phyloP scores from a whole-genome alignment of 2,329 filamentous ascomycete genomes.

The Curvularia lunata region DNA sequence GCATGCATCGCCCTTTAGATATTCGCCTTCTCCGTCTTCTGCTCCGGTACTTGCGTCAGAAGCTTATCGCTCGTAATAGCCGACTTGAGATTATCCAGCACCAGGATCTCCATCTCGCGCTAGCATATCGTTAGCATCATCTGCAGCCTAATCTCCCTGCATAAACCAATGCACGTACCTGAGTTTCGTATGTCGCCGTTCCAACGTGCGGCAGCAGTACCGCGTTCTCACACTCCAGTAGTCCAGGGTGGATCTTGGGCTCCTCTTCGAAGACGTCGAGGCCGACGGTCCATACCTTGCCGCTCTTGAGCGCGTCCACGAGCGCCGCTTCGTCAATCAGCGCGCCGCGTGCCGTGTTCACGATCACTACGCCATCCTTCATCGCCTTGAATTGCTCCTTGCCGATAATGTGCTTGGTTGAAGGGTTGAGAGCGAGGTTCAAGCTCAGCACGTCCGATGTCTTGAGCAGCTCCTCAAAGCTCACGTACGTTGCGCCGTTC shows the following conservation, averaged over 20 bases:
- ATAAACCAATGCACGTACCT: constrained; percentile 45
- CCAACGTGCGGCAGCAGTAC: constrained; percentile 67
- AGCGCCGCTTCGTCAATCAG: constrained; percentile 64
- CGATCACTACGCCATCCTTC: constrained; percentile 63
- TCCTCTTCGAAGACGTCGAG: constrained; percentile 66
- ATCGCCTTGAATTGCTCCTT: constrained; percentile 58
- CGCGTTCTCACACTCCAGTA: constrained; percentile 57
- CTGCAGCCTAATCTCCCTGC: neutral
- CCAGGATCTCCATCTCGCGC: constrained; percentile 65
- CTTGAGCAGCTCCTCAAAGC: constrained; percentile 61
- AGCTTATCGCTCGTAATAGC: constrained; percentile 64
- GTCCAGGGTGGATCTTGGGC: constrained; percentile 59
- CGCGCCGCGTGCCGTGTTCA: constrained; percentile 65
- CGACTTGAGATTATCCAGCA: constrained; percentile 63
- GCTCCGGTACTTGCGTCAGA: constrained; percentile 67
- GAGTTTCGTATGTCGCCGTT: constrained; percentile 65
- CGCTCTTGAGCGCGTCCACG: constrained; percentile 60
- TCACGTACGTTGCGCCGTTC: constrained; percentile 59
- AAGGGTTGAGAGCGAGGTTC: constrained; percentile 59
- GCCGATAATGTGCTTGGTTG: constrained; percentile 61
- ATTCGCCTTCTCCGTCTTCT: constrained; percentile 53
- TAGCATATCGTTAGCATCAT: constrained; percentile 24
- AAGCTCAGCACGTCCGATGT: constrained; percentile 62
- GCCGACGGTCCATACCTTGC: constrained; percentile 61
- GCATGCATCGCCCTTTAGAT: constrained; percentile 20